Base-by-base conservation (phyloP, 306 rosid species). In the Amphicarpaea edgeworthii region DNA sequence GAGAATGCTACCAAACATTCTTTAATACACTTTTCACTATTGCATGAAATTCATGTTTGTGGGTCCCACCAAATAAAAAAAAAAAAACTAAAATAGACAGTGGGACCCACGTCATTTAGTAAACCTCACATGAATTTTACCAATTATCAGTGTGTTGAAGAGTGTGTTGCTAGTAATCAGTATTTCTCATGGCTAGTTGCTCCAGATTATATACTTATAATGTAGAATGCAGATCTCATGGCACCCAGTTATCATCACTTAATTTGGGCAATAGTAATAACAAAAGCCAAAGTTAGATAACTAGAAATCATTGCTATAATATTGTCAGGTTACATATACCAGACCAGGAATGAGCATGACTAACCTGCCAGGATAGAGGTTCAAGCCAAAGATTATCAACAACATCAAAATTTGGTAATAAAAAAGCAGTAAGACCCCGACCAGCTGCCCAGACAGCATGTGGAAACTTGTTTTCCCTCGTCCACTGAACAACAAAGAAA, bases 391-490 rank as follows among this genome's bases (percentile, higher is more conserved):
- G 79, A 86, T 92, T 92, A 24, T 94, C 95, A 57, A 90, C 95
- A 23, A 67, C 89, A 73, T 92, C 98, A 77, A 92, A 94, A 83
- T 94, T 94, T 72, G 98, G 98, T 70, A 92, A 84, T 43, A 94
- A 84, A 81, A 85, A 88, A 78, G 96, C 95, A 81, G 90, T 86
- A 63, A 94, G 89, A 79, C 90, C 89, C 55, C 98, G 98, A 42
- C 98, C 98, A 75, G 98, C 98, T 55, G 97, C 95, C 98, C 98
- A 94, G 60, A 94, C 90, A 81, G 96, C 98, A 87, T 94, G 98
- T 54, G 97, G 98, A 71, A 86, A 88, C 82, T 94, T 94, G 70
- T 90, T 84, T 81, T 92, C 93, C 86, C 79, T 87, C 3, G 96
- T 92, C 98, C 98, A 94, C 98, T 94, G 81, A 68, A 70, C 74